Evolutionary conservation across 2,329 filamentous ascomycete genomes (phyloP), one percentile per base, ranked within the genome.

Genomic region (Pestalotiopsis sp.): DNA sequence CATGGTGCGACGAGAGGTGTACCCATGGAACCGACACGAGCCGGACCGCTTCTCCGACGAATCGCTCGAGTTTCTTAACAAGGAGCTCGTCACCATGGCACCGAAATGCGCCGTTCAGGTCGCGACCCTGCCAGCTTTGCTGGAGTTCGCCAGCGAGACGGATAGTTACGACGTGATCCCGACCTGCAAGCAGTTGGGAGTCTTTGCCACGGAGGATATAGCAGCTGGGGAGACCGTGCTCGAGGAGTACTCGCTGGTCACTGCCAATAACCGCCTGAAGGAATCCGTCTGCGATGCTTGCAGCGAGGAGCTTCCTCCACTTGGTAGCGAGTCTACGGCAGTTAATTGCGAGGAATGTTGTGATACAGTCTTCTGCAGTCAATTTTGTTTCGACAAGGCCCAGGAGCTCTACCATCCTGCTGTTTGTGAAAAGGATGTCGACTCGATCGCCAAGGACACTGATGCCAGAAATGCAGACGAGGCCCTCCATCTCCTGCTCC

Each of bases 221-320:
- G 82, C 84, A 0, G 89, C 94, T 0, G 93, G 92, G 11, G 92
- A 97, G 78, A 84, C 87, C 5, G 90, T 98, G 2, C 86, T 99
- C 38, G 84, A 89, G 62, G 96, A 99, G 77, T 93, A 92, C 70
- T 96, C 94, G 9, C 87, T 97, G 7, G 84, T 99, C 56, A 97
- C 95, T 2, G 95, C 94, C 61, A 96, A 95, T 74, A 96, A 96
- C 77, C 90, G 94, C 38, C 87, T 96, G 13, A 94, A 97, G 77
- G 94, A 97, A 71, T 86, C 92, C 4, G 87, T 95, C 38, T 98
- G 95, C 80, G 95, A 98, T 79, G 94, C 94, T 14, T 98, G 95
- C 79, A 94, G 94, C 74, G 86, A 87, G 7, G 88, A 89, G 27
- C 86, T 97, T 5, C 93, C 92, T 0, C 85, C 86, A 0, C 81